Evolutionary conservation across 345 rosid species (phyloP).

Genomic region (Pistacia vera): DNA sequence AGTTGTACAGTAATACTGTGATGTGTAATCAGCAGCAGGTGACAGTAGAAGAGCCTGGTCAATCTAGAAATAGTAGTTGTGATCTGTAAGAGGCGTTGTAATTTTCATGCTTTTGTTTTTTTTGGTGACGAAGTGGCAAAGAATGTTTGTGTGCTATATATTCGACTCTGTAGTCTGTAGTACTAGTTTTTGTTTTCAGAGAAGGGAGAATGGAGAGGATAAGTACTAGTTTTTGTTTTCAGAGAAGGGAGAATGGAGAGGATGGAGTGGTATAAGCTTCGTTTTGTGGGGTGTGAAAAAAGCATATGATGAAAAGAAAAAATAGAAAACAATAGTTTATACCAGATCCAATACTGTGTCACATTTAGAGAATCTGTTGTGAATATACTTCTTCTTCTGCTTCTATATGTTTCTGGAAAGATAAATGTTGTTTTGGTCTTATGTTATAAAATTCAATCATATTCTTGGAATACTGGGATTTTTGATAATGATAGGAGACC

Average conservation of each 20-base stretch:
- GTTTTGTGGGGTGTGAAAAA: constrained; percentile 12
- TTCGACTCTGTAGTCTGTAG: neutral
- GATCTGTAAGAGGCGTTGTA: neutral
- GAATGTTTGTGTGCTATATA: neutral
- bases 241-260: neutral
- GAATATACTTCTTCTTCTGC: no score
- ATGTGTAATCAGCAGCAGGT: constrained; percentile 1
- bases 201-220: neutral
- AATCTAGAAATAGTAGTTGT: constrained; percentile 7
- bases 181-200: neutral
- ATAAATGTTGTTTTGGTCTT: no score
- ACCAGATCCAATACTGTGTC: no score
- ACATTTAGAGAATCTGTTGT: no score
- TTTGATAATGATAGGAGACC: no score
- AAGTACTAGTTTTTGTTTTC: constrained; percentile 3
- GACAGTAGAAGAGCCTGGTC: constrained; percentile 12
- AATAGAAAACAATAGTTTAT: no score
- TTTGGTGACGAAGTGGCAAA: neutral
- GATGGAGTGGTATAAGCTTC: neutral
- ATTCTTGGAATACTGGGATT: no score
- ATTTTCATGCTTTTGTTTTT: neutral
- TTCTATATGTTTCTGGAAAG: no score
- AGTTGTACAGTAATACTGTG: constrained; percentile 7
- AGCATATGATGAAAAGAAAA: neutral
- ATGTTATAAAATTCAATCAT: no score